Base-by-base conservation (phyloP, 1,284 basidiomycete genomes). In the Porogramme epimiltina region DNA sequence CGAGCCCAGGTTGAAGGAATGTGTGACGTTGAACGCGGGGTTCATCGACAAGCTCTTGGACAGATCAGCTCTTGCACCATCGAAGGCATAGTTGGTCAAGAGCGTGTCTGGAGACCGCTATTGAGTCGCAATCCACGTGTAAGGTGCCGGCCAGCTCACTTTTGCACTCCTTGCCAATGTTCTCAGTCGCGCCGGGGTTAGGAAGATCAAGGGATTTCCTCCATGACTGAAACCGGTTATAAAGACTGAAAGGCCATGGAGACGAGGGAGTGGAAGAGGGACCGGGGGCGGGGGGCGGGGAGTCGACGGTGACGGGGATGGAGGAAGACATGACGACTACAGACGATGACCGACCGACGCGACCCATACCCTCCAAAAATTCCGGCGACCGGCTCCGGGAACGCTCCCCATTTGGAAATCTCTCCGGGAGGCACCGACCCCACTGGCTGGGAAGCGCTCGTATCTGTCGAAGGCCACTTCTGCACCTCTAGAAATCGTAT, bases 11-110 rank as follows among this genome's bases (percentile, higher is more conserved):
- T 88, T 80, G 75, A 99, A 98, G 37, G 94, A 93, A 72, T 99
- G 97, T 54, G 95, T 95, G 66, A 98, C 91, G 78, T 98, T 95
- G 85, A 99, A 99, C 50, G 93, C 87, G 26, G 97, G 97, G 73
- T 87, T 94, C 70, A 91, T 82, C 50, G 93, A 97, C 62, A 99
- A 79, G 61, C 85, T 89, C 78, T 99, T 99, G 54, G 93, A 91
- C 62, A 99, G 79, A 76, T 99, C 97, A 45, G 97, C 97, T 63
- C 95, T 83, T 38, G 82, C 96, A 59, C 97, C 97, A 77, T 99
- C 97, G 71, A 98, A 99, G 69, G 95, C 86, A 74, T 90, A 96
- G 79, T 98, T 98, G 56, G 87, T 90, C 56, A 98, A 75, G 69
- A 94, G 93, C 18, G 94, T 96, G 56, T 84, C 93, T 96, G 66